phyloP scores from a whole-genome alignment of 148 eudicot genomes.

The Tetragonia tetragonoides region DNA sequence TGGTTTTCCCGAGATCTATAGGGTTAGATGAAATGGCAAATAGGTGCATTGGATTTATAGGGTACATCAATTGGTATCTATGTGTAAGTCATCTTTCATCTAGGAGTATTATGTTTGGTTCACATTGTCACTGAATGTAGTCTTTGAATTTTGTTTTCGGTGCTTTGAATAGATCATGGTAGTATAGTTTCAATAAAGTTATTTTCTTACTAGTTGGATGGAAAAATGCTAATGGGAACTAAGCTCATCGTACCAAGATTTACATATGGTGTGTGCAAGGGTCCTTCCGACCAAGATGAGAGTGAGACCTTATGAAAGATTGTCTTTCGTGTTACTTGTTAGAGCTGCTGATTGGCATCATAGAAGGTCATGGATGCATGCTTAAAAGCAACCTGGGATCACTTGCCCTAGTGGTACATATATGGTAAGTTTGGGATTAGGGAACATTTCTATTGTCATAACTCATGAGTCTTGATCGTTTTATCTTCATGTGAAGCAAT shows the following conservation, averaged over 20 bases:
- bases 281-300: background rate
- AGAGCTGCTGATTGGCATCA: background rate
- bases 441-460: background rate
- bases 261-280: background rate
- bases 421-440: background rate
- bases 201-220: background rate
- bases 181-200: background rate
- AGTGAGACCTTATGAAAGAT: background rate
- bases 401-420: background rate
- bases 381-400: background rate
- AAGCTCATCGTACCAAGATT: no score
- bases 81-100: no score
- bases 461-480: background rate
- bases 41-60: no score
- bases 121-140: background rate
- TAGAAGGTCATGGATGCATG: background rate
- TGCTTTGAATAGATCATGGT: background rate
- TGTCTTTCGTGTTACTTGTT: background rate
- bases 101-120: no score
- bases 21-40: no score
- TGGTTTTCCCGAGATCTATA: no score
- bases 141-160: background rate
- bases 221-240: background rate
- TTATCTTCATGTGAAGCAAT: background rate
- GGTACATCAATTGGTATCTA: no score